Evolutionary conservation across 2,329 filamentous ascomycete genomes (phyloP).

Genomic region (Penicillium sp.): DNA sequence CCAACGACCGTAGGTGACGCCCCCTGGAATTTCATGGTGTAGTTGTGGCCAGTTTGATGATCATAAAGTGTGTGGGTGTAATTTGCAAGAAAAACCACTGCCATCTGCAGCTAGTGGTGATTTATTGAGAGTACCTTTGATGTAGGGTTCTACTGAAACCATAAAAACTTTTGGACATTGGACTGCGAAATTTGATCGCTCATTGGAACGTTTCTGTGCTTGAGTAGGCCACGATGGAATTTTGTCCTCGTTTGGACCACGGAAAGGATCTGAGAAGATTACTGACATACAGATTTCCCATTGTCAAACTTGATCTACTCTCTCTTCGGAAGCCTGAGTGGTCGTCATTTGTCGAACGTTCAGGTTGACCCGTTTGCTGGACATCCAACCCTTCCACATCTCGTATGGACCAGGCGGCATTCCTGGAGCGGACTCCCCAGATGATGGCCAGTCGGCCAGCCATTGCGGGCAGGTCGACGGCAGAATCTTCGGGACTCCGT

Average conservation of each 20-base stretch:
- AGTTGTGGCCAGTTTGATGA: not conserved
- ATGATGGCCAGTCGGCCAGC: constrained; percentile 70
- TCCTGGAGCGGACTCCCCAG: constrained; percentile 40
- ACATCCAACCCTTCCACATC: constrained; percentile 84
- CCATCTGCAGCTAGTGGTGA: not conserved
- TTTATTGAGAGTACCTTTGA: not conserved
- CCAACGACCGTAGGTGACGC: not conserved
- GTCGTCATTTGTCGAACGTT: constrained; percentile 88
- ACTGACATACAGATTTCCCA: not conserved
- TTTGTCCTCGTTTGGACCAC: not conserved
- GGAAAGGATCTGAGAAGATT: not conserved
- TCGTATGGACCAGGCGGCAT: constrained; percentile 49
- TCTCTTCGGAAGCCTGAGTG: constrained; percentile 22
- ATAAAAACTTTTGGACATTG: not conserved
- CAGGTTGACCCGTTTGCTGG: constrained; percentile 80
- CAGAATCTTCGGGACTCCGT: constrained; percentile 87
- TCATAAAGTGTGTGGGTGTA: not conserved
- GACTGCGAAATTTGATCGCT: not conserved
- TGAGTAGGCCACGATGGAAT: too few species aligned
- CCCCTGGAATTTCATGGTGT: not conserved
- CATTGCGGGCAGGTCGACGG: constrained; percentile 74
- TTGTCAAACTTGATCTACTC: not conserved
- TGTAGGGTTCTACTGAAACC: not conserved
- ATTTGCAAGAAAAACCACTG: not conserved
- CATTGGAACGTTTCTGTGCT: not conserved